Base-by-base conservation (phyloP, 257 asterid species). In the Coffea canephora region DNA sequence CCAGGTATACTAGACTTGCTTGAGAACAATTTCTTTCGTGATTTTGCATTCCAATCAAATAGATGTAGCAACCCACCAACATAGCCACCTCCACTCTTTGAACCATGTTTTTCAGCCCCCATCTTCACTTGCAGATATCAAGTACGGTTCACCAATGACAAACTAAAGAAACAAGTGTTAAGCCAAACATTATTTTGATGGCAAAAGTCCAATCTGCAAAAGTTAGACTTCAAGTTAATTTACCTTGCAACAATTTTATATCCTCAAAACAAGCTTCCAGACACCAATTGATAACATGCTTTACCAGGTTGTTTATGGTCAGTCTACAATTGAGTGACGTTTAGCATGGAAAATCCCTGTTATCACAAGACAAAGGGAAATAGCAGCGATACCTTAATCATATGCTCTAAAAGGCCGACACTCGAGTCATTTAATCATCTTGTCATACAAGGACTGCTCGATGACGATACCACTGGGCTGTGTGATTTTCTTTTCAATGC, bases 1-100 rank as follows among this genome's bases (percentile, higher is more conserved):
- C 98, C 97, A 36, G 97, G 91, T 81, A 82, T 19, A 73, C 89
- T 90, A 50, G 93, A 88, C 83, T 93, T 91, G 94, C 86, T 91
- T 9, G 92, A 83, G 81, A 93, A 91, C 88, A 91, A 79, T 82
- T 95, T 95, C 89, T 93, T 95, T 31, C 94, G 90, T 57, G 99
- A 93, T 85, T 91, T 93, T 23, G 91, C 91, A 77, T 91, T 93
- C 99, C 99, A 95, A 84, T 93, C 97, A 75, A 95, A 95, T 82
- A 93, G 87, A 87, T 93, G 98, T 41, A 93, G 90, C 87, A 95
- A 87, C 34, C 98, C 96, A 73, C 97, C 96, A 69, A 90, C 97
- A 83, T 90, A 89, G 71, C 95, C 89, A 79, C 82, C 85, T 73
- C 92, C 97, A 57, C 88, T 87, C 83, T 82, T 94, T 34, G 93